Evolutionary conservation across 495 filamentous ascomycete genomes (phyloP), one percentile per base, ranked within the genome.

Genomic region (Xylaria palmicola): DNA sequence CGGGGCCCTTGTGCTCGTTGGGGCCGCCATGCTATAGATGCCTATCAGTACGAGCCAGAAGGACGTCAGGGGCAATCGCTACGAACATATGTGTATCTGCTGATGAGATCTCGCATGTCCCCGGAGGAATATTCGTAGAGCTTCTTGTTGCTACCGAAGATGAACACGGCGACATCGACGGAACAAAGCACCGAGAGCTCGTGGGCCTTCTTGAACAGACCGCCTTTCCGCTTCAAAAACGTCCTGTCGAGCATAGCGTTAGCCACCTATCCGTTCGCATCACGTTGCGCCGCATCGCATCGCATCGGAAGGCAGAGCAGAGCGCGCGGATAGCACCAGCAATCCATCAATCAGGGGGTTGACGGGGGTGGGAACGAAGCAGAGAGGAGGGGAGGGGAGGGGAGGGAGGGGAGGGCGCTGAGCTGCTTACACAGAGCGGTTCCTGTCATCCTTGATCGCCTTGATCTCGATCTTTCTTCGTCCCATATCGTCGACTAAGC

Each of bases 161-260:
- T 97, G 66, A 98, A 93, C 60, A 98, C 94, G 26, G 95, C 94
- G 65, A 98, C 93, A 75, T 98, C 95, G 67, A 98, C 94, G 45
- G 91, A 96, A 74, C 94, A 98, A 62, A 98, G 87, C 41, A 98
- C 94, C 61, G 93, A 96, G 24, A 98, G 84, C 82, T 98, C 94
- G 78, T 98, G 91, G 56, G 94, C 94, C 83, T 98, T 98, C 85
- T 98, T 98, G 84, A 98, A 98, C 24, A 98, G 82, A 67, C 94
- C 94, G 65, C 93, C 94, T 78, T 98, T 98, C 76, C 94, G 90
- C 81, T 98, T 98, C 56, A 98, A 80, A 74, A 98, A 98, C 32
- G 94, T 98, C 59, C 95, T 97, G 71, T 55, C 56, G 30, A 80
- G 87, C 85, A 90, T 84, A 89, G 65, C 85, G 92, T 76, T 90